A percentile compares a stretch with the other conserved stretches of the same genome.
Evolutionary conservation across 2,329 filamentous ascomycete genomes (phyloP).

Genomic region (Exophiala oligosperma): DNA sequence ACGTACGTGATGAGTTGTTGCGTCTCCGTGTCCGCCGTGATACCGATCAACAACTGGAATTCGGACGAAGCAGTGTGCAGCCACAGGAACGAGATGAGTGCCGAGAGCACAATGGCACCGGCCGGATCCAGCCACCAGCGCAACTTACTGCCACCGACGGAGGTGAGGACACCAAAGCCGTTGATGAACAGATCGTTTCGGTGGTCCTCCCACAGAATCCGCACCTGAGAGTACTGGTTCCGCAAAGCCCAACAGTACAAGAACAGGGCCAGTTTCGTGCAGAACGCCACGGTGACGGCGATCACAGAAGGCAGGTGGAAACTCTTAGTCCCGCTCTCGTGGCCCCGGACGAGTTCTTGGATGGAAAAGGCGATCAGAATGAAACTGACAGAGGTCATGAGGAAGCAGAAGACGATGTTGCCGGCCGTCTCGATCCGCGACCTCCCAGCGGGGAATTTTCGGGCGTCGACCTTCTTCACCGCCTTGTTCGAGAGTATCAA

Average conservation of each 20-base stretch:
- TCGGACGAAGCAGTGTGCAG: conserved; percentile 80
- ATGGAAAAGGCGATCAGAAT: conserved; percentile 89
- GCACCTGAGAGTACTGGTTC: conserved; percentile 86
- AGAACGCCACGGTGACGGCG: conserved; percentile 79
- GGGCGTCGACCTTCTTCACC: conserved; percentile 80
- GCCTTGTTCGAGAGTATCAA: conserved; percentile 85
- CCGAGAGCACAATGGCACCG: conserved; percentile 81
- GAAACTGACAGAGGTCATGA: conserved; percentile 90
- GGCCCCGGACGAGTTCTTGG: conserved; percentile 62
- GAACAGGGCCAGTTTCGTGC: conserved; percentile 80
- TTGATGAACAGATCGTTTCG: conserved; percentile 98
- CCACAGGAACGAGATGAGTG: conserved; percentile 79
- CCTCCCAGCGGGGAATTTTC: conserved; percentile 87
- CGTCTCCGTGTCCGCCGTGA: conserved; percentile 79
- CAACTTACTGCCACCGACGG: conserved; percentile 85
- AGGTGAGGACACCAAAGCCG: conserved; percentile 86
- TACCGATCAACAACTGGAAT: conserved; percentile 87
- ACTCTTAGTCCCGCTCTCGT: conserved; percentile 53
- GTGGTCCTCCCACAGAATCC: conserved; percentile 95
- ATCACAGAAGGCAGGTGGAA: conserved; percentile 85
- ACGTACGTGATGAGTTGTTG: conserved; percentile 96
- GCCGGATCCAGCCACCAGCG: conserved; percentile 93
- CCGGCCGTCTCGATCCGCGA: conserved; percentile 92
- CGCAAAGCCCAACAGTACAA: conserved; percentile 90
- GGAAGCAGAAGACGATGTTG: conserved; percentile 93